Base-by-base conservation (phyloP, 495 filamentous ascomycete species). In the Cudoniella acicularis region DNA sequence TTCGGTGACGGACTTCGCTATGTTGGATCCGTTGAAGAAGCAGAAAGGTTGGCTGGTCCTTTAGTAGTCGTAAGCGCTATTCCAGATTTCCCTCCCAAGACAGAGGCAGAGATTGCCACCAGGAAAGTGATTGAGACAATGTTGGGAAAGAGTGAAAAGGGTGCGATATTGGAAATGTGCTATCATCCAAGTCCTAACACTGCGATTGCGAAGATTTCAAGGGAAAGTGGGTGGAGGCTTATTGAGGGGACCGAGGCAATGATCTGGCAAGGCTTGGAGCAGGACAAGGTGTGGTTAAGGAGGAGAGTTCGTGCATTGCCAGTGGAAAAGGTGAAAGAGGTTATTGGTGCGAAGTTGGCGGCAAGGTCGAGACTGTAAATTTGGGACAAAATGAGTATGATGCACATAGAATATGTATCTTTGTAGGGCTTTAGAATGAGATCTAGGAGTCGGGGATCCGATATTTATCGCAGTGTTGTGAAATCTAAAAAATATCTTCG, bases 91-190 rank as follows among this genome's bases (percentile, higher is more conserved):
- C 74, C 79, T 25, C 88, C 88, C 3, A 75, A 76, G 67, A 83
- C 80, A 0, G 69, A 76, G 16, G 77, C 75, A 47, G 88, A 91
- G 75, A 74, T 77, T 47, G 63, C 69, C 24, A 75, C 82, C 47
- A 73, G 87, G 13, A 67, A 68, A 11, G 77, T 87, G 13, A 71
- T 82, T n/a, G 74, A 84, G 70, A 72, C 74, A 13, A 76, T 90
- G 64, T 64, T 87, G 46, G 68, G 67, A n/a, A 61, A 67, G 36
- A 36, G 52, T 11, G 56, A 63, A 20, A 85, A 87, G 74, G 87
- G 87, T 10, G 81, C 81, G 8, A 83, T 91, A 40, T 69, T 90
- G 61, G 88, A 91, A 72, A 90, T 91, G 87, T 89, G 87, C 74
- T 90, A 91, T 67, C 86, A 89, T 66, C 87, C 87, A 0, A 72